Conservation (phyloP, 495 filamentous ascomycete species). For the Talaromyces nanjingensis region DNA sequence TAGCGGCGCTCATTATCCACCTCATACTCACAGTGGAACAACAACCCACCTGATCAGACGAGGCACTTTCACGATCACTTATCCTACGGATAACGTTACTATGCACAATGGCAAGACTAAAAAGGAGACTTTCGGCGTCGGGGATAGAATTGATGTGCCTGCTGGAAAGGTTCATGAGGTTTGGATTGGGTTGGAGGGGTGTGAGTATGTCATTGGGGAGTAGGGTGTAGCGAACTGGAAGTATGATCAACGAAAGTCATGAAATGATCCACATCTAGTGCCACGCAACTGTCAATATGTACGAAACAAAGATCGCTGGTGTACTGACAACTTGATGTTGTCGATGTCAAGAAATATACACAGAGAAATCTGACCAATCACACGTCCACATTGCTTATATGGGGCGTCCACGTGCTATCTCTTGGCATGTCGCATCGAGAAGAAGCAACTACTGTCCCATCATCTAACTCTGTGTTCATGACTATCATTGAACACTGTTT, state of each 20-base stretch:
- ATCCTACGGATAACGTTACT: slow-evolving; percentile 56
- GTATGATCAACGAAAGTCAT: not conserved
- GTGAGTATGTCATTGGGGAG: slow-evolving; percentile 83
- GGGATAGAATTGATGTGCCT: slow-evolving; percentile 70
- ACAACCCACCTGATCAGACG: slow-evolving; percentile 74
- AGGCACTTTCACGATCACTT: slow-evolving; percentile 65
- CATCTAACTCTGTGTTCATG: not conserved
- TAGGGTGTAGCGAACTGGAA: slow-evolving; percentile 22
- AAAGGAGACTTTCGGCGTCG: slow-evolving; percentile 62
- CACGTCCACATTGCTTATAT: not conserved
- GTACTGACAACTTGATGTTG: not conserved
- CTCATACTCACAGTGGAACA: slow-evolving; percentile 61
- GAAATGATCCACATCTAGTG: not conserved
- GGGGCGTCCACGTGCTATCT: not conserved
- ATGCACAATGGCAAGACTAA: slow-evolving; percentile 26
- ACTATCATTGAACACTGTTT: not conserved
- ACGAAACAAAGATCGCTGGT: not conserved
- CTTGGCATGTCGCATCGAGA: not conserved
- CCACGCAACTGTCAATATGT: not conserved
- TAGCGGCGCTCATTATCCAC: slow-evolving; percentile 66
- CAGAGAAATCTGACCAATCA: not conserved
- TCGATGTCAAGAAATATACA: not conserved
- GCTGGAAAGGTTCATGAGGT: slow-evolving; percentile 70
- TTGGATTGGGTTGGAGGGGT: slow-evolving; percentile 72
- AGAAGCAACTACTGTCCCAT: not conserved